Evolutionary conservation across 2,329 filamentous ascomycete genomes (phyloP), one percentile per base, ranked within the genome.

Genomic region (Monosporascus sp.): DNA sequence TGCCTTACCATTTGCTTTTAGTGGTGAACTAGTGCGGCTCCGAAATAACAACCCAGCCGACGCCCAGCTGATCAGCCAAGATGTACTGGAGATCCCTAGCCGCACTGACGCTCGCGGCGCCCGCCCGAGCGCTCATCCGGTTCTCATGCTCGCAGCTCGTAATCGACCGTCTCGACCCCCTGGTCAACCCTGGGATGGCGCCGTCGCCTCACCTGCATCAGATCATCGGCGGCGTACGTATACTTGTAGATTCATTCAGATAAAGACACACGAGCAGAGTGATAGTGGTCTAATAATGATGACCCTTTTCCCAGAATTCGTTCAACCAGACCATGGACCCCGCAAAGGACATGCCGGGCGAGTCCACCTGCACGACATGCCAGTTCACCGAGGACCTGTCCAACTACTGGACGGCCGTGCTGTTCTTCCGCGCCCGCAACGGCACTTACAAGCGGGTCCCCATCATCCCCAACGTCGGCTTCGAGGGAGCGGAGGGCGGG

Each of bases 141-240:
- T 67, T 67, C 52, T 57, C 60, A 11, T 67, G 64, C 52, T 65
- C 64, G 50, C 59, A 65, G 52, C 60, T 67, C 40, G 62, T 64
- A 37, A 57, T 67, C 38, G 64, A 67, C 34, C 64, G 64, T 7
- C 34, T 68, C 7, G 65, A 68, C 47, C 65, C 65, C 17, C 49
- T 68, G 4, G 65, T 67, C 11, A 64, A 59, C 17, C 64, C 65
- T 0, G 64, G 63, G n/a, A 48, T 57, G 9, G 55, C 65, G 1
- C 65, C 62, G 4, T 68, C 65, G 36, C 63, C 65, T 14, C 65
- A 68, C 44, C 57, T 67, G 2, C 65, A 68, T 48, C 65, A 68
- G 31, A 64, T 68, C 49, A 62, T 64, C 5, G 65, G 65, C 7
- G 65, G 65, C 17, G 43, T 46, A 22, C 24, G 43, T 46, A n/a